Evolutionary conservation across 257 asterid genomes (phyloP).

Genomic region (Eucommia ulmoides): DNA sequence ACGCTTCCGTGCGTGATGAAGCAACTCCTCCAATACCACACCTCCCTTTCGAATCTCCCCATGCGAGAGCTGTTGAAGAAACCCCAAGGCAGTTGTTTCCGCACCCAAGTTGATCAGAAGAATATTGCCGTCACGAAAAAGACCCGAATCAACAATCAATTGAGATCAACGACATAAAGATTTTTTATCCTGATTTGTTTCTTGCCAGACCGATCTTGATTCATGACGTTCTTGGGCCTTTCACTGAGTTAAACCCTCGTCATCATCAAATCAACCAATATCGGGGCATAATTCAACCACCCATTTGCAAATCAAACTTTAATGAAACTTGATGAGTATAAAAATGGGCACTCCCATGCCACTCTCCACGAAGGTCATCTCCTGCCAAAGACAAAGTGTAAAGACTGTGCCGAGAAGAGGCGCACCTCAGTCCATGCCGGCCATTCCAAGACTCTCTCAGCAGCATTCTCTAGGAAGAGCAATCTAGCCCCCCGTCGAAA

Average conservation of each 20-base stretch:
- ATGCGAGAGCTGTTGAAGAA: constrained; percentile 29
- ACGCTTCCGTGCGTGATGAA: constrained; percentile 42
- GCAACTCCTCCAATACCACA: constrained; percentile 53
- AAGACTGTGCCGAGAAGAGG: no score
- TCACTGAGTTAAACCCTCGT: constrained; percentile 4
- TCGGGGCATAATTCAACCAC: background rate
- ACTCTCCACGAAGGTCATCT: no score
- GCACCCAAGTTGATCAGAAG: constrained; percentile 23
- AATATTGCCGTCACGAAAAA: constrained; percentile 25
- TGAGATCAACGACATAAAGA: constrained; percentile 38
- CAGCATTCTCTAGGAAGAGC: no score
- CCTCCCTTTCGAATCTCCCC: constrained; percentile 35
- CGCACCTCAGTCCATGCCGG: no score
- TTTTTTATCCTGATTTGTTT: constrained; percentile 63
- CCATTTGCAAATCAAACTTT: background rate
- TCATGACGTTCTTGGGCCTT: constrained; percentile 48
- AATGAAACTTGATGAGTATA: no score
- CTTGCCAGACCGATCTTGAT: constrained; percentile 38
- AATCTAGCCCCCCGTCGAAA: no score
- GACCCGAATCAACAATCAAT: constrained; percentile 19
- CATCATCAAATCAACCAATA: background rate
- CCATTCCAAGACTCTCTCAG: no score
- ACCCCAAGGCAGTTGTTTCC: constrained; percentile 36
- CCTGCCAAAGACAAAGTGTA: no score
- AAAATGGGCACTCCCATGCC: no score